Evolutionary conservation across 805 yeast species (phyloP).

Genomic region (Saccharomyces eubayanus): DNA sequence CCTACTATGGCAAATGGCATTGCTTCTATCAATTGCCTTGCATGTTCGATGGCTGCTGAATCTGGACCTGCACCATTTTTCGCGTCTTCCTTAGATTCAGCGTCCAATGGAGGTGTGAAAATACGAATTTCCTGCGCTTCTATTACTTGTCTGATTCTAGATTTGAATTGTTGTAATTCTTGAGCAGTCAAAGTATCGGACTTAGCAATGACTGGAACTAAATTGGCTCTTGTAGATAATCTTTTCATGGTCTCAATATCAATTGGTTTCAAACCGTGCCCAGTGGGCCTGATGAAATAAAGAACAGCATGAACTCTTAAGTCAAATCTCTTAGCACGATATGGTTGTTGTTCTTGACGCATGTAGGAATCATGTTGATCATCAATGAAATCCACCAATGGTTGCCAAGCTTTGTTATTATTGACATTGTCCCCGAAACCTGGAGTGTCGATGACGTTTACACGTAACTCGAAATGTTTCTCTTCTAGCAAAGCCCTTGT

Average conservation of each 20-base stretch:
- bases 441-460: slow-evolving; percentile 84
- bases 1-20: slow-evolving; percentile 87
- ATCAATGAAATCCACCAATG: slow-evolving; percentile 80
- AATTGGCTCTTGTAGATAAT: slow-evolving; percentile 68
- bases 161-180: slow-evolving; percentile 62
- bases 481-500: slow-evolving; percentile 77
- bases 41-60: slow-evolving; percentile 69
- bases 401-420: slow-evolving; percentile 79
- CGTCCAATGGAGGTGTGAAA: slow-evolving; percentile 74
- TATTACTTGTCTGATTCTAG: slow-evolving; percentile 71
- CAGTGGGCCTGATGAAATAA: slow-evolving; percentile 86
- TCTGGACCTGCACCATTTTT: slow-evolving; percentile 31
- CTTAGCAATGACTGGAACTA: slow-evolving; percentile 84
- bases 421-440: slow-evolving; percentile 90
- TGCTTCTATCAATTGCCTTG: slow-evolving; percentile 67
- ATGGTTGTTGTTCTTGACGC: slow-evolving; percentile 92
- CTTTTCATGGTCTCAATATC: slow-evolving; percentile 86
- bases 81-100: slow-evolving; percentile 5
- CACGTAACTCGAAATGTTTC: slow-evolving; percentile 65
- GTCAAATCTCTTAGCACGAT: slow-evolving; percentile 57
- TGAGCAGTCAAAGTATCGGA: slow-evolving; percentile 73
- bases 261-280: slow-evolving; percentile 77
- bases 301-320: slow-evolving; percentile 85
- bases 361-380: slow-evolving; percentile 82
- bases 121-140: slow-evolving; percentile 77